A percentile compares a stretch with the other conserved stretches of the same genome.
These are phyloP conservation scores for Boletus pseudopeckii DNA, from an alignment of 768 basidiomycete genomes.

Conservation along the genomic window DNA sequence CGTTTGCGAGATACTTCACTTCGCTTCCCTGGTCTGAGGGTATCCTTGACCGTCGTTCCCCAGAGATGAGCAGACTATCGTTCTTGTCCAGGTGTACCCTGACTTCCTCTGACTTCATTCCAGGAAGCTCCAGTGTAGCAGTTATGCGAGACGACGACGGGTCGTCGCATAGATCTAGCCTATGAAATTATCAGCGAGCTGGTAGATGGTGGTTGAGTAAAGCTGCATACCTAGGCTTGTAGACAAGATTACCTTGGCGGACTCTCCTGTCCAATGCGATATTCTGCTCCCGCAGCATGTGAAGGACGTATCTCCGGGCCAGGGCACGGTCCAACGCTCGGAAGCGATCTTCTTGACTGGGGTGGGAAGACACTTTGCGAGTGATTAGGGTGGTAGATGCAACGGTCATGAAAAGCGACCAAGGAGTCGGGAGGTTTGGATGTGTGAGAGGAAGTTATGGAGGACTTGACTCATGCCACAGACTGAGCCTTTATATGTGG, in stretches of 20 bases:
- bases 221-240: constrained; percentile 29
- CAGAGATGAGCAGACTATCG: constrained; percentile 33
- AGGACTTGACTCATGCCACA: neutral
- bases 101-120: constrained; percentile 35
- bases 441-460: neutral
- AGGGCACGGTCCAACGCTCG: constrained; percentile 31
- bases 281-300: constrained; percentile 21
- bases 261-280: constrained; percentile 19
- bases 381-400: constrained; percentile 12
- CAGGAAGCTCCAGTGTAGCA: constrained; percentile 40
- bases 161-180: constrained; percentile 41
- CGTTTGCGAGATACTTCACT: constrained; percentile 30
- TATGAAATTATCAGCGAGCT: constrained; percentile 20
- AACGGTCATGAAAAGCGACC: constrained; percentile 23
- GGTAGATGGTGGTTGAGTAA: neutral
- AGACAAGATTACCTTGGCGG: constrained; percentile 28
- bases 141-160: constrained; percentile 30
- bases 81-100: constrained; percentile 32
- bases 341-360: constrained; percentile 24
- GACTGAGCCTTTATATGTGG: neutral
- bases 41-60: constrained; percentile 25
- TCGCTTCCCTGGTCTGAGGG: constrained; percentile 16
- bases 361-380: constrained; percentile 27
- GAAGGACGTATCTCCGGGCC: constrained; percentile 29
- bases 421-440: neutral